Evolutionary conservation across 192 early-diverging fungal species (phyloP).

Genomic region (Lunasporangiospora selenospora): DNA sequence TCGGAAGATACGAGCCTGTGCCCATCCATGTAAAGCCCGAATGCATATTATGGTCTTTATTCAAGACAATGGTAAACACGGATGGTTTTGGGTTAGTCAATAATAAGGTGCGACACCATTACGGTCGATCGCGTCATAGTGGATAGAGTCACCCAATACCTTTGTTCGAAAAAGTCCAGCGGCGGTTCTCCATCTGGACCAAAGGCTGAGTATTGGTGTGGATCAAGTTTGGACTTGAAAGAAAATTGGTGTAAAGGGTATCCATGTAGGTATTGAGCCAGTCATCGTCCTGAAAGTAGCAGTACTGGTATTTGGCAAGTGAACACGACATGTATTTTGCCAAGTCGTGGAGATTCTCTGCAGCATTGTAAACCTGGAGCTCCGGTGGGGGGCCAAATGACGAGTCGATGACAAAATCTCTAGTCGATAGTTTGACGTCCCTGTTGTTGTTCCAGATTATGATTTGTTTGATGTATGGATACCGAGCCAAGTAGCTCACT

Average conservation of each 20-base stretch:
- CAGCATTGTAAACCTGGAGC: conserved; percentile 52
- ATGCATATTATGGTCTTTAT: conserved; percentile 52
- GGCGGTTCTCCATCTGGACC: conserved; percentile 54
- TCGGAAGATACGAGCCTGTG: conserved; percentile 52
- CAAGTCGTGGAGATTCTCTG: conserved; percentile 58
- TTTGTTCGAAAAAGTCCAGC: conserved; percentile 61
- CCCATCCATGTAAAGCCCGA: conserved; percentile 55
- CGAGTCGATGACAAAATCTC: conserved; percentile 29
- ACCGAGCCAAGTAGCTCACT: conserved; percentile 55
- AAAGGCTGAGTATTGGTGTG: conserved; percentile 60
- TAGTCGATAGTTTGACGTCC: conserved; percentile 23
- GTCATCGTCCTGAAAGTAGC: conserved; percentile 67
- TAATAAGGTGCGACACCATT: too few relatives aligned
- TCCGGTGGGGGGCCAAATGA: conserved; percentile 26
- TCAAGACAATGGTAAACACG: too few relatives aligned
- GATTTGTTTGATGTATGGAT: conserved; percentile 63
- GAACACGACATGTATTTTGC: conserved; percentile 62
- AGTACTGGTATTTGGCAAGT: conserved; percentile 56
- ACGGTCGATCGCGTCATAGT: too few relatives aligned
- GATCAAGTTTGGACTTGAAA: conserved; percentile 56
- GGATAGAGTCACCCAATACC: too few relatives aligned
- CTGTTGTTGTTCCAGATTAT: conserved; percentile 59
- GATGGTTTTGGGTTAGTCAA: too few relatives aligned
- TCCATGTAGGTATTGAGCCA: conserved; percentile 63
- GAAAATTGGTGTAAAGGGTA: conserved; percentile 63